A percentile compares a stretch with the other conserved stretches of the same genome.
These are phyloP conservation scores for Pulveroboletus frians DNA, from an alignment of 768 basidiomycete species.

Conservation along the genomic window DNA sequence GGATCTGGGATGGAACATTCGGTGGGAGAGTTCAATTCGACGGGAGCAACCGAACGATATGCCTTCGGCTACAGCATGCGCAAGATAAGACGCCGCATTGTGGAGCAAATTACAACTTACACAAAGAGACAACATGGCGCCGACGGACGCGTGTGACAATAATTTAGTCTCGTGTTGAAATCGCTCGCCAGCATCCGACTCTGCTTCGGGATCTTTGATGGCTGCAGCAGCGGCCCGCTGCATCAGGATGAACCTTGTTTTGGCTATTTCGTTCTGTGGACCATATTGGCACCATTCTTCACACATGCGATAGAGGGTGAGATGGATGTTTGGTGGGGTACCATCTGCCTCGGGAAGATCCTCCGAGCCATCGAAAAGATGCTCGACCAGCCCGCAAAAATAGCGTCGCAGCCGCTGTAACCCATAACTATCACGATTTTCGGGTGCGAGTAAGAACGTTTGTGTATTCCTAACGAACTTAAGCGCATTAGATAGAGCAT, in stretches of 20 bases:
- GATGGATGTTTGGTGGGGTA: slow-evolving; percentile 67
- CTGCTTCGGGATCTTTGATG: slow-evolving; percentile 49
- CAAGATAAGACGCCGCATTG: neutral
- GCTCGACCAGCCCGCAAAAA: slow-evolving; percentile 86
- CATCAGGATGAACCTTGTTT: slow-evolving; percentile 66
- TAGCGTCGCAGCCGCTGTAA: slow-evolving; percentile 81
- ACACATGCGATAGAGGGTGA: slow-evolving; percentile 77
- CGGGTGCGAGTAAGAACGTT: slow-evolving; percentile 63
- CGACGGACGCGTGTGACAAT: slow-evolving; percentile 78
- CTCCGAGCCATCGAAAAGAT: slow-evolving; percentile 73
- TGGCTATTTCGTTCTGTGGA: slow-evolving; percentile 64
- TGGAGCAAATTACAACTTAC: slow-evolving; percentile 45
- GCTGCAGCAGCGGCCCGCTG: slow-evolving; percentile 57
- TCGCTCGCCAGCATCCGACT: slow-evolving; percentile 48
- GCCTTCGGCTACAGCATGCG: slow-evolving; percentile 60
- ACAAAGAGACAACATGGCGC: slow-evolving; percentile 81
- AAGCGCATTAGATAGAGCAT: slow-evolving; percentile 72
- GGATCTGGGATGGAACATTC: slow-evolving; percentile 50
- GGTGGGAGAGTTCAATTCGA: slow-evolving; percentile 53
- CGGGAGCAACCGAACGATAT: slow-evolving; percentile 59
- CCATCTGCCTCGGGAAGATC: slow-evolving; percentile 69
- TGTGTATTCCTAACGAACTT: slow-evolving; percentile 85
- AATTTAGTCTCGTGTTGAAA: slow-evolving; percentile 66
- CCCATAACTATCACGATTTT: slow-evolving; percentile 69
- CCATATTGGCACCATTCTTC: slow-evolving; percentile 94